These are phyloP conservation scores for Thielaviopsis ethacetica DNA, from an alignment of 2,329 filamentous ascomycete genomes.

Conservation along the genomic window DNA sequence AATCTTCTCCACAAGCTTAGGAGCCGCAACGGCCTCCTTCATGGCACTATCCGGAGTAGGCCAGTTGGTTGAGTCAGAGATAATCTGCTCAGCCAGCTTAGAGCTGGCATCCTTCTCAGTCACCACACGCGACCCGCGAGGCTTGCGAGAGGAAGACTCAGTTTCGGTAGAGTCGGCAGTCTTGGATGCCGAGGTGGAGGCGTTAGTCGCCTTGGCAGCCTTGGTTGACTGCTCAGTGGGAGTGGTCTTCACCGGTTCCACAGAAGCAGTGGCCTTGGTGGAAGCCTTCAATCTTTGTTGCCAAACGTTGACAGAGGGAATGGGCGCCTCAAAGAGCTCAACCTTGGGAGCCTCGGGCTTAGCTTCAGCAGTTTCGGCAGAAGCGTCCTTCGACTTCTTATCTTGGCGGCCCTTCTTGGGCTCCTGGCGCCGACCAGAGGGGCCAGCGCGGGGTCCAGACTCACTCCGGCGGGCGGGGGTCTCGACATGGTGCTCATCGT, in stretches of 20 bases:
- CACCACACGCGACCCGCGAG: constrained; percentile 27
- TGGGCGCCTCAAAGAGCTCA: constrained; percentile 62
- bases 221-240: constrained; percentile 24
- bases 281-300: constrained; percentile 60
- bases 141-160: constrained; percentile 16
- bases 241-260: constrained; percentile 19
- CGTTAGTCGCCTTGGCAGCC: constrained; percentile 17
- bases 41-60: constrained; percentile 69
- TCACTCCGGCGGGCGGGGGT: constrained; percentile 27
- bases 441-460: constrained; percentile 2
- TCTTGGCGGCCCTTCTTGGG: constrained; percentile 33
- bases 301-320: constrained; percentile 81
- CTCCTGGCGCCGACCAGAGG: constrained; percentile 15
- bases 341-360: constrained; percentile 44
- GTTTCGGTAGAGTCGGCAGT: constrained; percentile 21
- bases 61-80: constrained; percentile 59
- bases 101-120: constrained; percentile 1
- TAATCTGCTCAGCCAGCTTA: constrained; percentile 9
- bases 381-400: constrained; percentile 39
- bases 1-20: constrained; percentile 50
- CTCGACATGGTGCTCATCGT: constrained; percentile 24
- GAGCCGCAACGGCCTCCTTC: constrained; percentile 46
- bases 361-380: constrained; percentile 19
- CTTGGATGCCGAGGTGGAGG: constrained; percentile 12
- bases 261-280: constrained; percentile 45